Evolutionary conservation across 352 stramenopile genomes (phyloP).

Genomic region (Globisporangium abappressorium): DNA sequence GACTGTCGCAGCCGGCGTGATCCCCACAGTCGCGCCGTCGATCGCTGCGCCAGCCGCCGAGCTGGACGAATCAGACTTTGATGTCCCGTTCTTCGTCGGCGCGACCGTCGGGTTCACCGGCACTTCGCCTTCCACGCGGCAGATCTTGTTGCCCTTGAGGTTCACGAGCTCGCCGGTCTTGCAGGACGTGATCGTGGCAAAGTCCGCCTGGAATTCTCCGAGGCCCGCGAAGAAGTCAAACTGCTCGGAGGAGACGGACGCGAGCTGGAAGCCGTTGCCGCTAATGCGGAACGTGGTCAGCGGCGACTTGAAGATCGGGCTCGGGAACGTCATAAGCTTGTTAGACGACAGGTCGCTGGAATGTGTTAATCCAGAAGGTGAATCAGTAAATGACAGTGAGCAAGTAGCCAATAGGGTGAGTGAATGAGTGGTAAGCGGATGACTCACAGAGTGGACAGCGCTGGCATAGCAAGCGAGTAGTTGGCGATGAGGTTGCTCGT

Average conservation of each 20-base stretch:
- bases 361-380: not conserved
- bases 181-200: slow-evolving; percentile 50
- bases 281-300: slow-evolving; percentile 47
- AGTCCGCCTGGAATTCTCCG: slow-evolving; percentile 47
- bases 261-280: slow-evolving; percentile 55
- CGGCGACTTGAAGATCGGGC: slow-evolving; percentile 43
- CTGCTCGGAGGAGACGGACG: slow-evolving; percentile 42
- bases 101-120: slow-evolving; percentile 28
- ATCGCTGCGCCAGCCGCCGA: not conserved
- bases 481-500: slow-evolving; percentile 40
- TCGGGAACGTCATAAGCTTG: slow-evolving; percentile 40
- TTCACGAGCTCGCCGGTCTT: slow-evolving; percentile 42
- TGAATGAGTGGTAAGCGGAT: not conserved
- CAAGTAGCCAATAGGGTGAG: not conserved
- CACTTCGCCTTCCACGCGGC: slow-evolving; percentile 36
- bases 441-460: slow-evolving; percentile 43
- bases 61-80: slow-evolving; percentile 10
- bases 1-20: slow-evolving; percentile 22
- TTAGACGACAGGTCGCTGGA: slow-evolving; percentile 56
- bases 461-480: slow-evolving; percentile 38
- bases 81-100: slow-evolving; percentile 23
- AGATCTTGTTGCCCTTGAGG: slow-evolving; percentile 56
- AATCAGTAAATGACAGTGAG: not conserved
- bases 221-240: slow-evolving; percentile 72
- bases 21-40: not conserved